Evolutionary conservation across 352 stramenopile genomes (phyloP).

Genomic region (Pythium aquatile): DNA sequence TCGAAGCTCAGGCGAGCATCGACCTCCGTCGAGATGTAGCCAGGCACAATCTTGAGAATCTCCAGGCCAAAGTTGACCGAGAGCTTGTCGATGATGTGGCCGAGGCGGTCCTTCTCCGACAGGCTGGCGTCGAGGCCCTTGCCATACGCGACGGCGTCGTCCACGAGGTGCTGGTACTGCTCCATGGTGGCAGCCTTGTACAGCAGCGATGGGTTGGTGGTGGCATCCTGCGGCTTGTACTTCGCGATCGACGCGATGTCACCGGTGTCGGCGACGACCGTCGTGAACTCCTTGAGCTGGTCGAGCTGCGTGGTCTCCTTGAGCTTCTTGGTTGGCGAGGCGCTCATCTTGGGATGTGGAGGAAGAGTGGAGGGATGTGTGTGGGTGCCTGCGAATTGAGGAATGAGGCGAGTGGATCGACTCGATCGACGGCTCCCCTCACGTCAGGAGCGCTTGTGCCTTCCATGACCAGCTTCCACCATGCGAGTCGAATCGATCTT

Average conservation of each 20-base stretch:
- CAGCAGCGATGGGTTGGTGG: conserved; percentile 98
- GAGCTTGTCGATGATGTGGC: conserved; percentile 96
- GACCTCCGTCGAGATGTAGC: conserved; percentile 98
- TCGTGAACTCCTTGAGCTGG: conserved; percentile 96
- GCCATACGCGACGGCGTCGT: conserved; percentile 94
- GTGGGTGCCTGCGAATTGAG: conserved; percentile 58
- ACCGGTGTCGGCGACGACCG: conserved; percentile 97
- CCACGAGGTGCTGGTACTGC: conserved; percentile 95
- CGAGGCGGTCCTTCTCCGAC: conserved; percentile 85
- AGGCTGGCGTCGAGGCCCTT: conserved; percentile 67
- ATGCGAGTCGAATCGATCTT: conserved; percentile 17
- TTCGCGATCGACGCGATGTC: conserved; percentile 92
- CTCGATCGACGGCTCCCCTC: neutral
- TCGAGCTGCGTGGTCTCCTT: conserved; percentile 87
- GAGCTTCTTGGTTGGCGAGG: conserved; percentile 74
- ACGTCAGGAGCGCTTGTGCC: neutral
- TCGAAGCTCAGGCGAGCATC: conserved; percentile 97
- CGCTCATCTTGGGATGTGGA: conserved; percentile 38
- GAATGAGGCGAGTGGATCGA: conserved; percentile 47
- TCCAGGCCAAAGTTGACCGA: conserved; percentile 98
- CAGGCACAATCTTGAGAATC: conserved; percentile 96
- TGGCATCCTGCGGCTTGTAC: conserved; percentile 96
- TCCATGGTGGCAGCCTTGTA: conserved; percentile 97
- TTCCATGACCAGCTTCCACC: conserved; percentile 17
- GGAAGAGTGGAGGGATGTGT: conserved; percentile 17